Conservation (phyloP, 78 protist species). For the Dictyostelium purpureum region DNA sequence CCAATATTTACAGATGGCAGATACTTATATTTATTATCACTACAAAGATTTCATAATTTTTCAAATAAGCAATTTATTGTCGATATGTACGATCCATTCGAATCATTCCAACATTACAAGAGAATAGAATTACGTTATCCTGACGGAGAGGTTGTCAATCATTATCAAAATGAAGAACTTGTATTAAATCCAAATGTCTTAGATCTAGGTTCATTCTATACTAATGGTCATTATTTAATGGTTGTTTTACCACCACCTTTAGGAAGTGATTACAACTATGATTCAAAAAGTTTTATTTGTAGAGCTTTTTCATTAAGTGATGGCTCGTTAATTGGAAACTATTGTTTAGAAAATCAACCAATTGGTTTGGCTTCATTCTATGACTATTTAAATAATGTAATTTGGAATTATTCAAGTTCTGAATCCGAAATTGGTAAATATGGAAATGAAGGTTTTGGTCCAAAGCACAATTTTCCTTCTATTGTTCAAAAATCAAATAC, state of each 20-base stretch:
- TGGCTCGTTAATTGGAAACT: conserved; percentile 79
- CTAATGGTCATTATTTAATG: conserved; percentile 81
- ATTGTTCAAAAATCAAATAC: too few species aligned
- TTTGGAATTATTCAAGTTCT: conserved; percentile 75
- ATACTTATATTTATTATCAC: conserved; percentile 54
- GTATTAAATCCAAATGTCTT: conserved; percentile 62
- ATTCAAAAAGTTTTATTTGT: conserved; percentile 59
- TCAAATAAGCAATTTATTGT: conserved; percentile 57
- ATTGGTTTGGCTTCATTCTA: conserved; percentile 79
- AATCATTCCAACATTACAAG: conserved; percentile 20
- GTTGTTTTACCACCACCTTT: conserved; percentile 80
- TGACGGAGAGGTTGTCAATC: conserved; percentile 6
- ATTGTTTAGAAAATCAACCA: conserved; percentile 74
- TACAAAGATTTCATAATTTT: conserved; percentile 49
- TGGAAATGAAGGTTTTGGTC: conserved; percentile 82
- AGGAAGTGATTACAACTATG: conserved; percentile 60
- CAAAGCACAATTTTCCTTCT: conserved; percentile 60
- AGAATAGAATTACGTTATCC: conserved; percentile 63
- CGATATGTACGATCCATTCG: conserved; percentile 74
- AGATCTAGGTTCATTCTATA: conserved; percentile 80
- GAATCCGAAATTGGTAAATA: conserved; percentile 75
- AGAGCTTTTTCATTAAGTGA: conserved; percentile 68
- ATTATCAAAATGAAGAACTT: conserved; percentile 11
- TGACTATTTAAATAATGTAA: conserved; percentile 74
- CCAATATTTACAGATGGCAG: conserved; percentile 80